Percentiles rank a stretch among this genome's conserved stretches.
Evolutionary conservation across 176 grass and related monocot species (phyloP).

Genomic region (Aechmea fasciata): DNA sequence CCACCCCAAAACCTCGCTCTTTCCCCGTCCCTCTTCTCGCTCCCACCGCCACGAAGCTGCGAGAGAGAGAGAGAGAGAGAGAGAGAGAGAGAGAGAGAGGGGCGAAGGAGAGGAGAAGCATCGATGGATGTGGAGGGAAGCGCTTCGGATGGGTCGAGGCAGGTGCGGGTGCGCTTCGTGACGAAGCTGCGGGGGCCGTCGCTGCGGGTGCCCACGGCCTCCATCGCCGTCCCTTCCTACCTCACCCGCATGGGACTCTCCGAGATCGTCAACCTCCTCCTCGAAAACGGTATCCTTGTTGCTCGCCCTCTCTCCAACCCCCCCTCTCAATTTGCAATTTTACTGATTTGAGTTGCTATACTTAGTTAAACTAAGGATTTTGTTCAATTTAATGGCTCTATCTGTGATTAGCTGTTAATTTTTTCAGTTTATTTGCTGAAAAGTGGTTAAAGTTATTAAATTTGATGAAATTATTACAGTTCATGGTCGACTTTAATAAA

Average conservation of each 20-base stretch:
- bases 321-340: constrained; percentile 2
- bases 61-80: no score
- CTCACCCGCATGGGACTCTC: constrained; percentile 81
- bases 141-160: constrained; percentile 45
- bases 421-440: neutral
- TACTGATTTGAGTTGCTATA: neutral
- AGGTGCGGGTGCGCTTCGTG: constrained; percentile 80
- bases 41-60: no score
- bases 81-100: neutral
- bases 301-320: neutral
- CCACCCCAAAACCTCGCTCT: no score
- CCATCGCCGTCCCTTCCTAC: constrained; percentile 63
- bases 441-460: neutral
- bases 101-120: neutral
- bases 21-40: no score
- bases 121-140: constrained; percentile 14
- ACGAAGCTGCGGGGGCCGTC: constrained; percentile 43
- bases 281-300: constrained; percentile 30
- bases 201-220: constrained; percentile 34
- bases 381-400: no score
- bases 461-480: neutral
- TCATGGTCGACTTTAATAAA: neutral
- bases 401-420: no score
- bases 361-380: no score
- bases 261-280: constrained; percentile 71